A percentile compares a stretch with the other conserved stretches of the same genome.
Evolutionary conservation across 768 basidiomycete genomes (phyloP).

Genomic region (Hericium rajendrae): DNA sequence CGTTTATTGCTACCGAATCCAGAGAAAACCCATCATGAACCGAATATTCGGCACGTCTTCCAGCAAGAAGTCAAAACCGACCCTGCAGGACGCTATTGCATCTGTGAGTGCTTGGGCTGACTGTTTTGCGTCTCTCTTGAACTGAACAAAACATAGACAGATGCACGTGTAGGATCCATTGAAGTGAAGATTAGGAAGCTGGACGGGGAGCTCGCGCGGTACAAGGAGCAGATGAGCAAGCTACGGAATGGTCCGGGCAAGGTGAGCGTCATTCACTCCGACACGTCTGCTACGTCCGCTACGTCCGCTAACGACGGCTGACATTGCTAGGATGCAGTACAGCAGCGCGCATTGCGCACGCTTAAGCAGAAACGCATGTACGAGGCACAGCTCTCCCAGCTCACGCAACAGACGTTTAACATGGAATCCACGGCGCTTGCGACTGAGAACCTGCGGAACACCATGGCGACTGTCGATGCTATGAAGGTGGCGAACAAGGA

Average conservation of each 20-base stretch:
- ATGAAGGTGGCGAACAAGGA: conserved; percentile 97
- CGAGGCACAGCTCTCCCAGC: conserved; percentile 82
- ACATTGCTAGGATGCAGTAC: conserved; percentile 64
- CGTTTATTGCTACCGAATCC: no score
- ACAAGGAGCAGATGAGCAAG: conserved; percentile 95
- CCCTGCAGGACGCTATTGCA: conserved; percentile 86
- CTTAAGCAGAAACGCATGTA: conserved; percentile 96
- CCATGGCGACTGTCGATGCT: conserved; percentile 97
- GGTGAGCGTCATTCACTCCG: conserved; percentile 33
- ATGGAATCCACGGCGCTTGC: conserved; percentile 94
- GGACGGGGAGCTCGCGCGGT: conserved; percentile 82
- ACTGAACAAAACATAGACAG: conserved; percentile 48
- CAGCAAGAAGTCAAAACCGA: conserved; percentile 76
- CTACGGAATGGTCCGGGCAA: conserved; percentile 92
- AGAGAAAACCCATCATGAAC: conserved; percentile 44
- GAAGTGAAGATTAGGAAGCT: conserved; percentile 97
- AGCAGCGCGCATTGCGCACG: conserved; percentile 87
- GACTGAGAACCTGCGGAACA: conserved; percentile 97
- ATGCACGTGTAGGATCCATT: conserved; percentile 73
- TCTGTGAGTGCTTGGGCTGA: conserved; percentile 41
- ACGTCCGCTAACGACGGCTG: no score
- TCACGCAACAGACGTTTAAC: conserved; percentile 94
- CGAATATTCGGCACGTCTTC: conserved; percentile 72
- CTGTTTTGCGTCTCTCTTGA: not conserved
- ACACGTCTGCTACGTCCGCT: not conserved